Base-by-base conservation (phyloP, 306 rosid species). In the Castanea crenata region DNA sequence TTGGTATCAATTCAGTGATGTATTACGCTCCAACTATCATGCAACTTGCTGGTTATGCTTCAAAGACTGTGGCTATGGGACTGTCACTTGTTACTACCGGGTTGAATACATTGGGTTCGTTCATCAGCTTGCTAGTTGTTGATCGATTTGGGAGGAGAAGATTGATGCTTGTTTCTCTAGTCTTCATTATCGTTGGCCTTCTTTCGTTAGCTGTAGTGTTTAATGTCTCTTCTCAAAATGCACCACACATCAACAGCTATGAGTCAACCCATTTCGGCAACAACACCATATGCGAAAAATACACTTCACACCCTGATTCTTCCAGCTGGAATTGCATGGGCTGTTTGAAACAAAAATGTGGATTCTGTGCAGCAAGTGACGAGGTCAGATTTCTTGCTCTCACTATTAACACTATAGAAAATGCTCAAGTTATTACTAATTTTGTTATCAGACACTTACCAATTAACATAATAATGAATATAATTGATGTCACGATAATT, bases 1-100 rank as follows among this genome's bases (percentile, higher is more conserved):
- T 90, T 4, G 98, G 97, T 8, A 94, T 94, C 44, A 94, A 92
- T 56, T 89, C 97, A 0, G 98, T 94, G 79, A 88, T 92, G 97
- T 94, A 92, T 64, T 92, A 94, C 92, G 89, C 93, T 46, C 98
- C 97, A n/a, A 92, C 91, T 21, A 91, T 94, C 5, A 90, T 94
- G 78, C 98, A 94, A 63, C 87, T 94, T 55, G 97, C 97, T 0
- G 98, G 98, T 31, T 88, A 86, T 31, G 94, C 97, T 69, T 89
- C 94, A 19, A 92, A 92, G 57, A 86, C 85, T 44, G 91, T 91
- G 0, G 97, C 97, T 10, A 83, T 94, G 18, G 93, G 93, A 19
- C 93, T 92, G 35, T 94, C 98, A 55, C 90, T 94, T 8, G 72
- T 91, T 67, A 92, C 97, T 71, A 85, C 99, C 9, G 92, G 96